phyloP scores from a whole-genome alignment of 2,329 filamentous ascomycete genomes.

The Alternaria metachromatica region DNA sequence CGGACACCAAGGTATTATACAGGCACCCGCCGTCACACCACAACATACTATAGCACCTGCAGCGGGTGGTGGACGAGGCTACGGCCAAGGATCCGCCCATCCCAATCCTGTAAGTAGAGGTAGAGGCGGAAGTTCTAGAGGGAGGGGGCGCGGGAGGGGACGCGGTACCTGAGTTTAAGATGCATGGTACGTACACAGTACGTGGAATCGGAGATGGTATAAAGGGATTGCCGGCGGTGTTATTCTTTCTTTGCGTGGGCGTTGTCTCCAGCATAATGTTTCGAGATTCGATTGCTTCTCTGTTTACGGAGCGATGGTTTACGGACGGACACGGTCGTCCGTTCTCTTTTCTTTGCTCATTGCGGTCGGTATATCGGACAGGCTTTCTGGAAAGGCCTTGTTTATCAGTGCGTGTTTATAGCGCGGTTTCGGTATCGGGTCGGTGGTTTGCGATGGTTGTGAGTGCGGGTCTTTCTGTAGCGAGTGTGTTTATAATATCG shows the following conservation, averaged over 20 bases:
- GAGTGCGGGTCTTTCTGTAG: background rate
- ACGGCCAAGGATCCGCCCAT: background rate
- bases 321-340: background rate
- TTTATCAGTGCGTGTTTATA: background rate
- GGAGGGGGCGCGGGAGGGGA: background rate
- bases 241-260: background rate
- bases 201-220: background rate
- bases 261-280: background rate
- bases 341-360: background rate
- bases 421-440: background rate
- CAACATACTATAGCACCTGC: background rate
- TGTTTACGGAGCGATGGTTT: background rate
- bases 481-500: background rate
- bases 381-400: background rate
- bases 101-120: background rate
- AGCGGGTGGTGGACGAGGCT: background rate
- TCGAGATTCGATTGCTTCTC: background rate
- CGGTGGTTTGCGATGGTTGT: background rate
- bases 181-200: background rate
- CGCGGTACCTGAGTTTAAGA: background rate
- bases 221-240: background rate
- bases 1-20: no score
- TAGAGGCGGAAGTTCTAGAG: background rate
- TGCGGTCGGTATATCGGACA: background rate
- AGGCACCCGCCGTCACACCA: no score